Evolutionary conservation across 148 eudicot genomes (phyloP), one percentile per base, ranked within the genome.

Genomic region (Dysphania ambrosioides): DNA sequence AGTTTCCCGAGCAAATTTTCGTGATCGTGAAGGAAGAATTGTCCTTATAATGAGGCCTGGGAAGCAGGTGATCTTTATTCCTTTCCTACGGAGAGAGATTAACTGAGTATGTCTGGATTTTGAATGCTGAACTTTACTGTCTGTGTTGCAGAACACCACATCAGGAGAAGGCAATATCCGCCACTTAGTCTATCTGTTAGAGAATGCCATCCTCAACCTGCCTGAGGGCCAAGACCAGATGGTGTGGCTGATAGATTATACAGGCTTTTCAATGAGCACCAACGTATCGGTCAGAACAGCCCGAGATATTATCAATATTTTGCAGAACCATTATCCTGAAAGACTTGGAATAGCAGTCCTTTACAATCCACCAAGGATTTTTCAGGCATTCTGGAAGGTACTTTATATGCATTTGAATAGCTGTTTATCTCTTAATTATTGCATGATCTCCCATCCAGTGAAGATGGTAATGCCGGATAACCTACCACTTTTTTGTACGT

Each of bases 1-100:
- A 82, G 88, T 88, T 51, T 95, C 89, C 42, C 90, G 85, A 75
- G 98, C 97, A 41, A 81, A 88, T 75, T 95, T 95, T 76, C 89
- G 70, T 79, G 98, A 95, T 78, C 83, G 87, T 64, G 63, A 78
- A 49, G 96, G 92, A 41, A 90, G 98, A 81, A 63, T 83, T 68
- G 96, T 95, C 79, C 97, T 95, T 67, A 85, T 95, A 69, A 87
- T 95, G 96, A 95, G 98, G 83, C 98, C 98, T 16, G 98, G 96
- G 66, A 88, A 83, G 84, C 98, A 94, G 98, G 98, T 90, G 59
- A 62, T 58, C 68, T 49, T 36, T 75, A 11, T 5, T 72, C 41
- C 9, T 47, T 60, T 26, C 27, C 51, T 40, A n/a, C 66, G 23
- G 12, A 40, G 4, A 49, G 31, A 36, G 60, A 36, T 38, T 18